Percentiles rank a stretch among this genome's conserved stretches.
Evolutionary conservation across 352 stramenopile species (phyloP).

Genomic region (Globisporangium barbulae): DNA sequence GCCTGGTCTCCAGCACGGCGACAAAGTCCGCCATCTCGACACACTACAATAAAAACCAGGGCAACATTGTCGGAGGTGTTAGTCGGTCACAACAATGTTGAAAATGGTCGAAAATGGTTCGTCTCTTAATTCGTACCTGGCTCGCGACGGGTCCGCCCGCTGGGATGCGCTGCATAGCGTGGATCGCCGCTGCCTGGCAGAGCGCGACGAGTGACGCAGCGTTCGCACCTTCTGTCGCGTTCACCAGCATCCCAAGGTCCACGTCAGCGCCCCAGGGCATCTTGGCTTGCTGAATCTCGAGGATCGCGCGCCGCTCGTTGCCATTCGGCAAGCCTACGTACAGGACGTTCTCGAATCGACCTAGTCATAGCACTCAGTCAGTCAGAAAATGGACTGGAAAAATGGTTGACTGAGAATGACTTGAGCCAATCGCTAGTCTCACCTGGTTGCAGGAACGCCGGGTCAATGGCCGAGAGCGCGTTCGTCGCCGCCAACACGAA

Average conservation of each 20-base stretch:
- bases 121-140: slow-evolving; percentile 23
- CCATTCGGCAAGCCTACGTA: slow-evolving; percentile 61
- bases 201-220: slow-evolving; percentile 71
- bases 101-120: not conserved
- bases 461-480: slow-evolving; percentile 66
- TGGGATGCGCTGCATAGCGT: slow-evolving; percentile 60
- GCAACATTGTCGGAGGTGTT: no score
- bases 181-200: slow-evolving; percentile 66
- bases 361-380: slow-evolving; percentile 18
- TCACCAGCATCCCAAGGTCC: slow-evolving; percentile 40
- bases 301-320: slow-evolving; percentile 55
- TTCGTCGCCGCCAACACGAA: slow-evolving; percentile 86
- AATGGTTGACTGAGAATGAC: not conserved
- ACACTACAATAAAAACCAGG: slow-evolving; percentile 10
- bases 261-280: slow-evolving; percentile 73
- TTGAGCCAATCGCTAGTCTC: not conserved
- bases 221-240: slow-evolving; percentile 60
- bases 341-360: slow-evolving; percentile 82
- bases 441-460: slow-evolving; percentile 81
- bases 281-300: slow-evolving; percentile 55
- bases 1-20: slow-evolving; percentile 31
- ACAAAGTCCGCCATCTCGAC: slow-evolving; percentile 49
- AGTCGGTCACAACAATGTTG: not conserved
- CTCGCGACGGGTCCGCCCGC: slow-evolving; percentile 14
- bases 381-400: not conserved